These are phyloP conservation scores for Talaromyces funiculosus DNA, from an alignment of 2,329 filamentous ascomycete species.

Conservation along the genomic window DNA sequence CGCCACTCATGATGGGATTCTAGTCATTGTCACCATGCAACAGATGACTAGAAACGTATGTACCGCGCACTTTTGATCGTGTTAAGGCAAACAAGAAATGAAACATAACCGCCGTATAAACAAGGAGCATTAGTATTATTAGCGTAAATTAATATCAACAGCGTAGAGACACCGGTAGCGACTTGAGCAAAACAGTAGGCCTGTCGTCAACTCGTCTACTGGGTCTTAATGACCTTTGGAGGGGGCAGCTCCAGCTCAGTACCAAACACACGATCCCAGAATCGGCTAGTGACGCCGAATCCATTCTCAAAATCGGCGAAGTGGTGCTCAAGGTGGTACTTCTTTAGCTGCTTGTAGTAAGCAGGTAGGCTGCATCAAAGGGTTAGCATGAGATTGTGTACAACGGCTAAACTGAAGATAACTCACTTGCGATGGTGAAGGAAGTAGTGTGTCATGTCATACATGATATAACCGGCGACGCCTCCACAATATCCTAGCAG, in stretches of 20 bases:
- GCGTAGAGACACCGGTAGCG: neutral
- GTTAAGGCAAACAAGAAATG: neutral
- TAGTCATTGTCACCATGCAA: neutral
- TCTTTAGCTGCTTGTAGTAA: constrained; percentile 91
- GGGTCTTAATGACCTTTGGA: constrained; percentile 32
- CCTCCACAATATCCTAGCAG: constrained; percentile 78
- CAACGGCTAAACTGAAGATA: neutral
- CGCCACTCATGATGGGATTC: neutral
- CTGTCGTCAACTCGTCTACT: constrained; percentile 20
- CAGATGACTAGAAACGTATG: neutral
- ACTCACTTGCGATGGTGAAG: constrained; percentile 82
- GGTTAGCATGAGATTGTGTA: neutral
- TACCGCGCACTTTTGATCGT: neutral
- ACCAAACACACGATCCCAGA: constrained; percentile 92
- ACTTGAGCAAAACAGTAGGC: neutral
- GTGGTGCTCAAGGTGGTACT: constrained; percentile 94
- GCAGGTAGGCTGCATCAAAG: constrained; percentile 58
- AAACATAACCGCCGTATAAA: neutral
- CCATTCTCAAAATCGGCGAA: constrained; percentile 97
- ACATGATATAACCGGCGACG: constrained; percentile 91
- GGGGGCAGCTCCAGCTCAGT: constrained; percentile 62
- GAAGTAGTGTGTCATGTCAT: constrained; percentile 98
- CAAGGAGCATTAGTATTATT: constrained; percentile 2
- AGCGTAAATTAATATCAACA: neutral
- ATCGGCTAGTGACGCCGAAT: constrained; percentile 91